Conservation (phyloP, 2,329 filamentous ascomycete species). For the Sordariomycetes sp. region DNA sequence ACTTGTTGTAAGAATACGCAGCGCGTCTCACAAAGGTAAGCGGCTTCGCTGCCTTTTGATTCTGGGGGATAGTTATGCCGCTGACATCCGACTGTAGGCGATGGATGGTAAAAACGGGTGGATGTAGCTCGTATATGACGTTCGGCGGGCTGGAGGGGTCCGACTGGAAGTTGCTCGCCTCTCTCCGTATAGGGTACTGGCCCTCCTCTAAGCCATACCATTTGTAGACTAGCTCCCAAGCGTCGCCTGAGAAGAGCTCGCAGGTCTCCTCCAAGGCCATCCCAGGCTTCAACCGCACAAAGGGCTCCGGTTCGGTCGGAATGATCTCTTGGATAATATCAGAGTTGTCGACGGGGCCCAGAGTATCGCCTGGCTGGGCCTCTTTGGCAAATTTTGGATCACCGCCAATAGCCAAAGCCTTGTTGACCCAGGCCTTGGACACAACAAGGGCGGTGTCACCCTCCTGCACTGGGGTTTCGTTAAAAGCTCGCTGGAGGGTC, state of each 20-base stretch:
- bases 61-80: conserved; percentile 44
- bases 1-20: conserved; percentile 59
- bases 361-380: conserved; percentile 47
- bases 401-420: conserved; percentile 56
- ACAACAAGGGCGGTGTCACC: conserved; percentile 70
- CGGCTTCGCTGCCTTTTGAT: conserved; percentile 54
- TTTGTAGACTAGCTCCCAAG: conserved; percentile 69
- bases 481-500: conserved; percentile 42
- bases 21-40: conserved; percentile 61
- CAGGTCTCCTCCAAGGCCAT: conserved; percentile 61
- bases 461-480: conserved; percentile 47
- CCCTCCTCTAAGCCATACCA: conserved; percentile 72
- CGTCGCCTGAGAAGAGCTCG: conserved; percentile 64
- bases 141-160: conserved; percentile 47
- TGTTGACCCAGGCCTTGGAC: conserved; percentile 67
- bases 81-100: conserved; percentile 58
- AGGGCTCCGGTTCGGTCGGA: conserved; percentile 40
- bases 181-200: conserved; percentile 62
- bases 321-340: conserved; percentile 61
- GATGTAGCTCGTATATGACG: conserved; percentile 71
- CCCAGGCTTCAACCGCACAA: conserved; percentile 64
- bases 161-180: conserved; percentile 64
- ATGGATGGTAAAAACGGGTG: conserved; percentile 75
- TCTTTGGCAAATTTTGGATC: conserved; percentile 44
- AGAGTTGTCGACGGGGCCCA: conserved; percentile 80